These are phyloP conservation scores for Penicillium longicatenatum DNA, from an alignment of 495 filamentous ascomycete species.

Conservation along the genomic window DNA sequence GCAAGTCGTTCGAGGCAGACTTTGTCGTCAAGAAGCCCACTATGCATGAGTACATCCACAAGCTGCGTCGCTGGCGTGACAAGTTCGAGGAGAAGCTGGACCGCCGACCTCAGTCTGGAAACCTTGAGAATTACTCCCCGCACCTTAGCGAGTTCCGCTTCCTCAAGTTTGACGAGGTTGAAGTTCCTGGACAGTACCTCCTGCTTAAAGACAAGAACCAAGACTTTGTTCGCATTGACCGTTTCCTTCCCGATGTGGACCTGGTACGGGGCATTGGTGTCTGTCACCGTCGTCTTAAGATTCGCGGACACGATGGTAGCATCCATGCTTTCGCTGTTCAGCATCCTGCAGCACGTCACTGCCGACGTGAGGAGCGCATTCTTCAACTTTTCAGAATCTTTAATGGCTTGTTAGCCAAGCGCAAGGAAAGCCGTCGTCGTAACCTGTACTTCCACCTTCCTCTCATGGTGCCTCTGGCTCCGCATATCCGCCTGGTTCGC, in stretches of 20 bases:
- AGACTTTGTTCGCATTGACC: constrained; percentile 94
- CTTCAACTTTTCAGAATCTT: constrained; percentile 97
- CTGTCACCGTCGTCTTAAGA: constrained; percentile 89
- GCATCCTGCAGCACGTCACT: constrained; percentile 88
- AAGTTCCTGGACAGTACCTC: constrained; percentile 96
- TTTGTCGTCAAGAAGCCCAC: constrained; percentile 92
- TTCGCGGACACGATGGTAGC: constrained; percentile 97
- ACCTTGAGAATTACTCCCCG: constrained; percentile 78
- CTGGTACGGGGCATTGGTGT: constrained; percentile 84
- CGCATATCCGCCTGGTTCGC: constrained; percentile 88
- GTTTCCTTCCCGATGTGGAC: constrained; percentile 92
- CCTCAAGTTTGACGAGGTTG: constrained; percentile 97
- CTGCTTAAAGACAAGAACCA: constrained; percentile 97
- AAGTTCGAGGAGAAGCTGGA: constrained; percentile 98
- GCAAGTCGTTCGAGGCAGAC: constrained; percentile 91
- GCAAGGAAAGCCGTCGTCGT: constrained; percentile 90
- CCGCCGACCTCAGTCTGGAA: constrained; percentile 68
- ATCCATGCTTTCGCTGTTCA: constrained; percentile 94
- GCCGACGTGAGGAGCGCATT: constrained; percentile 90
- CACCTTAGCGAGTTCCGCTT: constrained; percentile 96
- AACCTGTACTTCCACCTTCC: constrained; percentile 96
- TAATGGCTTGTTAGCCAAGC: constrained; percentile 83
- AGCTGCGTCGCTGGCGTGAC: constrained; percentile 92
- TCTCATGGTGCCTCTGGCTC: constrained; percentile 89
- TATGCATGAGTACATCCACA: constrained; percentile 97